Evolutionary conservation across 23 red algal genomes (phyloP).

Genomic region (Chondrus crispus): DNA sequence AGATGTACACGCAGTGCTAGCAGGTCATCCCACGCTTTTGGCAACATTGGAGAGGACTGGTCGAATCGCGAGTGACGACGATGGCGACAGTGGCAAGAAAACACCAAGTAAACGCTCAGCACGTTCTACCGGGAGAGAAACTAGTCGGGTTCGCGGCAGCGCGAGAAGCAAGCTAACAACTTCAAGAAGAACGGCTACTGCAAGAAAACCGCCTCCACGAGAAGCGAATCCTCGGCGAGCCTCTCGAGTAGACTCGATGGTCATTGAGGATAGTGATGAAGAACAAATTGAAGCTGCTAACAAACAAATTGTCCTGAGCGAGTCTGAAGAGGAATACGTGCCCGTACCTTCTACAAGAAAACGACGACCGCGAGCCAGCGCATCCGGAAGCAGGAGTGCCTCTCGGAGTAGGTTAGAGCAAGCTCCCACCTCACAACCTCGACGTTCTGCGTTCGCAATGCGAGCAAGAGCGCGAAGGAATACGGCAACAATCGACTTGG

Average conservation of each 20-base stretch:
- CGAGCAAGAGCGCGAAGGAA: conserved; percentile 21
- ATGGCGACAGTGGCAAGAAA: not conserved
- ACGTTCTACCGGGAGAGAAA: not conserved
- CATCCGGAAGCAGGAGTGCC: not conserved
- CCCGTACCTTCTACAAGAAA: conserved; percentile 37
- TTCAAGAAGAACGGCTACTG: too few relatives aligned
- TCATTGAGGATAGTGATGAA: not conserved
- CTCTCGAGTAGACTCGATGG: not conserved
- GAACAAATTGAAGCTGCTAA: not conserved
- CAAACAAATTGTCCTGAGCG: not conserved
- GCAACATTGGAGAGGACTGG: not conserved
- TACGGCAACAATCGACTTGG: conserved; percentile 20
- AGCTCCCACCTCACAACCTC: not conserved
- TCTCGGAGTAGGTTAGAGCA: conserved; percentile 17
- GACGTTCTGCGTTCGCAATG: conserved; percentile 20
- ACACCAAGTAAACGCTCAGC: not conserved
- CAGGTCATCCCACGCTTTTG: not conserved
- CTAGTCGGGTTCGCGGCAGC: not conserved
- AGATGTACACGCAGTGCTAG: not conserved
- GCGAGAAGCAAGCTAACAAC: not conserved
- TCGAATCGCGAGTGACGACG: not conserved
- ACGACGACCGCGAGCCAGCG: not conserved
- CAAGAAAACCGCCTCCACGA: not conserved
- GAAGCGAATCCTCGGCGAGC: not conserved
- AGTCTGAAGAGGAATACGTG: conserved; percentile 11